Percentiles rank a stretch among this genome's conserved stretches.
phyloP scores from a whole-genome alignment of 306 rosid species.

The Quercus bicolor region DNA sequence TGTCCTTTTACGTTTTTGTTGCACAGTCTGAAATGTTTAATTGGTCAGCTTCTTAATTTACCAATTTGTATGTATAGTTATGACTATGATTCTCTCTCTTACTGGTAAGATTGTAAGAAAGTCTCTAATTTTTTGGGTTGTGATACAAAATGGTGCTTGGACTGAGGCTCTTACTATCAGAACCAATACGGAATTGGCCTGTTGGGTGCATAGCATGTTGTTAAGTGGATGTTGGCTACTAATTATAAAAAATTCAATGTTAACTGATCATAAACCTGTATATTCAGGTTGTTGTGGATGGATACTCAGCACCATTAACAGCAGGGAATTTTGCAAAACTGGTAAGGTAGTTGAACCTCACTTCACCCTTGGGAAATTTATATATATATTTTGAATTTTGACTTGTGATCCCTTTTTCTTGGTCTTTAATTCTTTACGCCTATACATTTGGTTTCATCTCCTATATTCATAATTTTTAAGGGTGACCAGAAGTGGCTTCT shows the following conservation, averaged over 20 bases:
- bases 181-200: background rate
- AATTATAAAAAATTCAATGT: background rate
- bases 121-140: background rate
- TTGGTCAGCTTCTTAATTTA: background rate
- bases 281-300: slow-evolving; percentile 77
- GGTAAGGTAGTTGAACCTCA: slow-evolving; percentile 87
- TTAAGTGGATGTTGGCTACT: background rate
- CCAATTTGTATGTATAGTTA: background rate
- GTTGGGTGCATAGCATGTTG: slow-evolving; percentile 8
- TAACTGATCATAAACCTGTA: slow-evolving; percentile 19
- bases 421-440: background rate
- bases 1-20: background rate
- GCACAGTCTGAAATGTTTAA: background rate
- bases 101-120: background rate
- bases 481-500: slow-evolving; percentile 3
- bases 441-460: slow-evolving; percentile 3
- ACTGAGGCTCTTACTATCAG: background rate
- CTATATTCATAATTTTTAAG: background rate
- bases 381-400: too few relatives aligned
- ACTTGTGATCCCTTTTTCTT: slow-evolving; percentile 13
- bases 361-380: slow-evolving; percentile 25
- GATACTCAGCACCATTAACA: slow-evolving; percentile 90
- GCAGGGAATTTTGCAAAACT: slow-evolving; percentile 89
- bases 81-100: background rate
- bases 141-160: background rate